Evolutionary conservation across 2,329 filamentous ascomycete species (phyloP), one percentile per base, ranked within the genome.

Genomic region (Pestalotiopsis sp.): DNA sequence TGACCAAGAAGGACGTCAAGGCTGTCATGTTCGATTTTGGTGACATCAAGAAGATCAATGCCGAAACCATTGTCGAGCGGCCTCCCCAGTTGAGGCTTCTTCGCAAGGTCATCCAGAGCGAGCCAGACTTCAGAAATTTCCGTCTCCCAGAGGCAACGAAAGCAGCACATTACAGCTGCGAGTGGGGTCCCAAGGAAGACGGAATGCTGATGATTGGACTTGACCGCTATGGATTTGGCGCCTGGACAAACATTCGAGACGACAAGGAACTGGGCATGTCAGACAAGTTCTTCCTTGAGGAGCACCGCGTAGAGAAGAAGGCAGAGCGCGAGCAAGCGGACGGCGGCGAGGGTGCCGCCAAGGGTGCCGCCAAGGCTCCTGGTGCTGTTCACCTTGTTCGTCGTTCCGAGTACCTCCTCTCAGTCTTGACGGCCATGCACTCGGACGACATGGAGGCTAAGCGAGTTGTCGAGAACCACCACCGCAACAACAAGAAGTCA

Each of bases 1-100:
- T 97, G 67, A 97, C 95, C 0, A 98, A 98, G 84, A 99, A 99
- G 80, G 96, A 99, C 78, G 94, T 94, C 80, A 99, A 99, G 81
- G 96, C 96, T 0, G 93, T 99, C 20, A 84, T 99, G 59, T 98
- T 99, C 75, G 95, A 98, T 78, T 97, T 95, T 80, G 91, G 92
- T 60, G 94, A 95, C 67, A 92, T 98, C 64, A 97, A 97, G 81
- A 95, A 97, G 75, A 89, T 98, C 76, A 99, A 99, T 77, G 96
- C 96, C 0, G 94, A 97, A 80, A 98, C 96, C 0, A 92, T 98
- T 67, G 90, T 97, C 12, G 95, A 98, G 74, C 91, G 97, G 9
- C 95, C 96, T 0, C 89, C 91, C 61, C 95, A 98, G 76, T 92
- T 98, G 85, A 92, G 91, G 69, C 90, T 98, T 73, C 85, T 99